Percentiles rank a stretch among this genome's conserved stretches.
These are phyloP conservation scores for Sphaerulina vaccinii DNA, from an alignment of 2,329 filamentous ascomycete species.

Conservation along the genomic window DNA sequence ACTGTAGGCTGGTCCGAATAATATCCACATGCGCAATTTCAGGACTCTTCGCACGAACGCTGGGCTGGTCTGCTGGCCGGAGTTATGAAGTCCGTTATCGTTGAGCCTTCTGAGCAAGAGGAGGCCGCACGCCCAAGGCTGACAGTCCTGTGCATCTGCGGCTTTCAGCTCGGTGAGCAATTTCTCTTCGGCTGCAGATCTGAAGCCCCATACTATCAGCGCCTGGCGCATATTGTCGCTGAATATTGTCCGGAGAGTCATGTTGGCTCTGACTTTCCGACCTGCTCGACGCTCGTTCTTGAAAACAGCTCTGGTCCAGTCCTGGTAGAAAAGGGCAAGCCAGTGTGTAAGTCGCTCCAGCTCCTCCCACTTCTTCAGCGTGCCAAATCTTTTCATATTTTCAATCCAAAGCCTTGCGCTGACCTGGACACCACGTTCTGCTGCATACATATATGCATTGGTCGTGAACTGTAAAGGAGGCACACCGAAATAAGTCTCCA, in stretches of 20 bases:
- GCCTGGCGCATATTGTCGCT: conserved; percentile 30
- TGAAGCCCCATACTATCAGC: conserved; percentile 38
- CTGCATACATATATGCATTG: conserved; percentile 46
- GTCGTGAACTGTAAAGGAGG: conserved; percentile 46
- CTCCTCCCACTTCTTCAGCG: conserved; percentile 53
- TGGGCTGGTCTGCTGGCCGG: conserved; percentile 19
- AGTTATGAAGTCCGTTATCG: conserved; percentile 26
- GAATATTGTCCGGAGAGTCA: conserved; percentile 21
- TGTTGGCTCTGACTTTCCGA: not conserved
- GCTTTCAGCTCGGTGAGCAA: conserved; percentile 11
- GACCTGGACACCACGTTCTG: conserved; percentile 35
- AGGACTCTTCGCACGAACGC: conserved; percentile 25
- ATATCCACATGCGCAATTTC: conserved; percentile 34
- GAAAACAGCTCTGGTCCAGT: not conserved
- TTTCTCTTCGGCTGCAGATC: conserved; percentile 19
- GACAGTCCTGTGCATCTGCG: not conserved
- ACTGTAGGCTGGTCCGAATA: conserved; percentile 37
- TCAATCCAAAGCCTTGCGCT: conserved; percentile 56
- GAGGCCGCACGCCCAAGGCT: conserved; percentile 36
- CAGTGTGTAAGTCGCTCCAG: conserved; percentile 53
- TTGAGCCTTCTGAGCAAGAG: conserved; percentile 31
- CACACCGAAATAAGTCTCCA: conserved; percentile 14
- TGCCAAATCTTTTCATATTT: conserved; percentile 59
- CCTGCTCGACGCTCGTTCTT: not conserved
- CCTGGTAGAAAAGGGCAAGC: conserved; percentile 43